phyloP scores from a whole-genome alignment of 2,329 filamentous ascomycete species.

The Penicillium sp. region DNA sequence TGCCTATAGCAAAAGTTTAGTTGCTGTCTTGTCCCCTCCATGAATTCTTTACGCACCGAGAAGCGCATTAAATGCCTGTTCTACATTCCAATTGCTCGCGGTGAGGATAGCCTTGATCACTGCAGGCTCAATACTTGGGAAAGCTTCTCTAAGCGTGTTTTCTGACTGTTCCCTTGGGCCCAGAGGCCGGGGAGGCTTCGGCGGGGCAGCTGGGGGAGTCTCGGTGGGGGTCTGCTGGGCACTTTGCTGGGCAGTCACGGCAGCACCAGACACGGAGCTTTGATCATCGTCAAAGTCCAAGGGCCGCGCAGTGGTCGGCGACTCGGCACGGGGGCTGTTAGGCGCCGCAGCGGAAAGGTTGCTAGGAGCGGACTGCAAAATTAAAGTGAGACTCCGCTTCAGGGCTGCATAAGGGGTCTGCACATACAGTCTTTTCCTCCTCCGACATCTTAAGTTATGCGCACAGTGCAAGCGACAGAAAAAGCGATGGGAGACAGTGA shows the following conservation, averaged over 20 bases:
- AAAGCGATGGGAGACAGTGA: not conserved
- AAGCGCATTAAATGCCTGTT: conserved; percentile 92
- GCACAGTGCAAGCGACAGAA: not conserved
- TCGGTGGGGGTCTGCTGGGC: conserved; percentile 29
- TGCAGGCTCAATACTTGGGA: conserved; percentile 72
- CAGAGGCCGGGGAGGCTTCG: conserved; percentile 79
- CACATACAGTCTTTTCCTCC: conserved; percentile 35
- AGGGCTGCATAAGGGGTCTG: conserved; percentile 7
- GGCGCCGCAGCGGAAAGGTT: conserved; percentile 30
- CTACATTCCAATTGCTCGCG: conserved; percentile 80
- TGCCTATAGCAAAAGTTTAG: conserved; percentile 48
- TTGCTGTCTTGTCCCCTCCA: conserved; percentile 1
- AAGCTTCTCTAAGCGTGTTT: conserved; percentile 86
- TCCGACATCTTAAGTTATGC: conserved; percentile 30
- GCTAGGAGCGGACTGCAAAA: conserved; percentile 31
- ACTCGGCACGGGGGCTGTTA: conserved; percentile 44
- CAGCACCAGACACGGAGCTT: conserved; percentile 27
- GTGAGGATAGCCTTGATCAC: conserved; percentile 84
- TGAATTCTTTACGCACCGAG: conserved; percentile 56
- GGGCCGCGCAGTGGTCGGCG: conserved; percentile 53
- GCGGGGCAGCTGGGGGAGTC: conserved; percentile 58
- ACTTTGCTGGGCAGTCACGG: conserved; percentile 11
- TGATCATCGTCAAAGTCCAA: conserved; percentile 55
- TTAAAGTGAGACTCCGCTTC: conserved; percentile 21
- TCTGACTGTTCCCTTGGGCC: conserved; percentile 80